Conservation (phyloP, 176 grass and related monocot species). For the Puya raimondii region DNA sequence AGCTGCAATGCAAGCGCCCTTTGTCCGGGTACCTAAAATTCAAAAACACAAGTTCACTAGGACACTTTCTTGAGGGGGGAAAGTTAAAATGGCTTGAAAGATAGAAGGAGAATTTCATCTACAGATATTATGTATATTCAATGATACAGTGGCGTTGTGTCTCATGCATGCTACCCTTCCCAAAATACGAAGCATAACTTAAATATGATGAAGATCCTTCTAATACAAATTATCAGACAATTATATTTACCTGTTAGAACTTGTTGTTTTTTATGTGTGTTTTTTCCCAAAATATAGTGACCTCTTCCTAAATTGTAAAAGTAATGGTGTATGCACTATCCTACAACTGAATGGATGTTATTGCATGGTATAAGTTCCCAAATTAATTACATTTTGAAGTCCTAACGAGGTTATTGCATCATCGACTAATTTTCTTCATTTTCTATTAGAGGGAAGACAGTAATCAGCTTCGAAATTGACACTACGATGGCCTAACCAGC, state of each 20-base stretch:
- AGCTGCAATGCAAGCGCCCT: constrained; percentile 71
- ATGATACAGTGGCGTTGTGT: too few species aligned
- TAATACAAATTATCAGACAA: neutral
- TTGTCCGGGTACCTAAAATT: constrained; percentile 84
- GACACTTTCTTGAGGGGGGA: too few species aligned
- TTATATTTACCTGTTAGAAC: neutral
- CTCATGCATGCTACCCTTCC: too few species aligned
- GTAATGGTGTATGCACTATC: neutral
- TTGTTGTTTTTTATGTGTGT: neutral
- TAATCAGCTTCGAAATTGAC: neutral
- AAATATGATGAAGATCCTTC: too few species aligned
- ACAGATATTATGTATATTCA: too few species aligned
- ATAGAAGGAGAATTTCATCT: too few species aligned
- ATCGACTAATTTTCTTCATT: neutral
- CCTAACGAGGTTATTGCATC: neutral
- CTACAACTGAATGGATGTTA: neutral
- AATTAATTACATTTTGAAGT: neutral
- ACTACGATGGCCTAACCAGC: neutral
- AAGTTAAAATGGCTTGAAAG: too few species aligned
- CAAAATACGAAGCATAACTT: too few species aligned
- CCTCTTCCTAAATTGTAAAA: neutral
- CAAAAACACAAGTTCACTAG: constrained; percentile 3
- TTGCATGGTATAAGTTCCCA: neutral
- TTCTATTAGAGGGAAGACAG: neutral
- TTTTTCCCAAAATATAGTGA: neutral